Evolutionary conservation across 164 flowering plant genomes (phyloP).

Genomic region (Akebia trifoliata): DNA sequence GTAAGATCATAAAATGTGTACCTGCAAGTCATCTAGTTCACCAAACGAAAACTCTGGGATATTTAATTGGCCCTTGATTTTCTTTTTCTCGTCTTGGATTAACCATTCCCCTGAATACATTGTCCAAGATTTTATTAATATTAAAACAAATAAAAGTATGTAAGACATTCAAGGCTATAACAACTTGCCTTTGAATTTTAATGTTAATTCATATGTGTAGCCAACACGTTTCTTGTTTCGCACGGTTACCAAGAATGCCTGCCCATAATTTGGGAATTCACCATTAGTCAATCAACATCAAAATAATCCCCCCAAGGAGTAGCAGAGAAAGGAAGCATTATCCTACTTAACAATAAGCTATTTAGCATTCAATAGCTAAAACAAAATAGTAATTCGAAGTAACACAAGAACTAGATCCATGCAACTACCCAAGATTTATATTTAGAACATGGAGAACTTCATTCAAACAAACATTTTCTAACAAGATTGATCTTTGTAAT

Average conservation of each 20-base stretch:
- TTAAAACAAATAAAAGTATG: slow-evolving; percentile 1
- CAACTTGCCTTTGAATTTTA: slow-evolving; percentile 64
- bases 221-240: slow-evolving; percentile 94
- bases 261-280: slow-evolving; percentile 19
- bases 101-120: slow-evolving; percentile 71
- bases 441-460: too few relatives aligned
- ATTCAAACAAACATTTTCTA: too few relatives aligned
- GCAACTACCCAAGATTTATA: too few relatives aligned
- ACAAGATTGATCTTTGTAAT: background rate
- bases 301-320: background rate
- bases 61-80: slow-evolving; percentile 58
- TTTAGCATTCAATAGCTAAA: too few relatives aligned
- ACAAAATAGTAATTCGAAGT: too few relatives aligned
- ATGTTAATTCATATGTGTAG: slow-evolving; percentile 72
- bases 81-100: slow-evolving; percentile 54
- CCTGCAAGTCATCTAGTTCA: slow-evolving; percentile 93
- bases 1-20: slow-evolving; percentile 16
- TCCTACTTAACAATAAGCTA: background rate
- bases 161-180: too few relatives aligned
- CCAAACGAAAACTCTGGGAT: slow-evolving; percentile 82
- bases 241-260: slow-evolving; percentile 92
- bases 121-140: background rate
- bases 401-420: too few relatives aligned
- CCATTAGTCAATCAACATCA: slow-evolving; percentile 4
- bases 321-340: slow-evolving; percentile 3